Evolutionary conservation across 495 filamentous ascomycete genomes (phyloP).

Genomic region (Penicillium argentinense): DNA sequence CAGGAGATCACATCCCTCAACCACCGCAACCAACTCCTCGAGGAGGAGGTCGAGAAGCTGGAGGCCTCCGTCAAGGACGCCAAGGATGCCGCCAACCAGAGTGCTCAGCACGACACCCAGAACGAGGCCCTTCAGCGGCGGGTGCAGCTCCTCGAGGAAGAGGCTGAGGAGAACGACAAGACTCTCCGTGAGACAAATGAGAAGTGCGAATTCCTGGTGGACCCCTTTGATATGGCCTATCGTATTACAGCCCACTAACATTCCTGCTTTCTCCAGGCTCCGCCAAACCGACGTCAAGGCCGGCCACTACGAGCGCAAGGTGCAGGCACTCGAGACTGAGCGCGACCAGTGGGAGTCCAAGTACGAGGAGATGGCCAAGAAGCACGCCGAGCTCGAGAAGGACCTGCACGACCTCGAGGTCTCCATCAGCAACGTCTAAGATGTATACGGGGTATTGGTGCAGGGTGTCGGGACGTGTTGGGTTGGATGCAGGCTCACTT

Average conservation of each 20-base stretch:
- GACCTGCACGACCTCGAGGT: constrained; percentile 85
- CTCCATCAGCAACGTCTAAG: constrained; percentile 89
- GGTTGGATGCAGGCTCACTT: constrained; percentile 31
- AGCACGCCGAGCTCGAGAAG: constrained; percentile 79
- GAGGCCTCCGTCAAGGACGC: constrained; percentile 72
- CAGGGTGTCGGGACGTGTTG: constrained; percentile 32
- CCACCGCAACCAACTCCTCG: constrained; percentile 89
- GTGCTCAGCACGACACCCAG: constrained; percentile 72
- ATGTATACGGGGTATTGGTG: constrained; percentile 17
- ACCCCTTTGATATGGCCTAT: too few relatives aligned
- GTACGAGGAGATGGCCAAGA: constrained; percentile 94
- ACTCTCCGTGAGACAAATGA: constrained; percentile 95
- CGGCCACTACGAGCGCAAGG: constrained; percentile 99
- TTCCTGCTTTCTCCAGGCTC: constrained; percentile 61
- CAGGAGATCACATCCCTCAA: constrained; percentile 94
- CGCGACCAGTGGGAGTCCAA: constrained; percentile 93
- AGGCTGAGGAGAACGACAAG: constrained; percentile 93
- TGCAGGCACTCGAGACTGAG: constrained; percentile 87
- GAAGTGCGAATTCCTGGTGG: constrained; percentile 73
- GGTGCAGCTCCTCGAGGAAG: constrained; percentile 94
- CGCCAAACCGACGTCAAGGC: constrained; percentile 99
- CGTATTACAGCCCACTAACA: constrained; percentile 18
- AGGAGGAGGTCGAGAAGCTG: constrained; percentile 85
- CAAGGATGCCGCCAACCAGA: constrained; percentile 75
- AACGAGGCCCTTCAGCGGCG: constrained; percentile 87